Evolutionary conservation across 768 basidiomycete species (phyloP), one percentile per base, ranked within the genome.

Genomic region (Trametes cinnabarina): DNA sequence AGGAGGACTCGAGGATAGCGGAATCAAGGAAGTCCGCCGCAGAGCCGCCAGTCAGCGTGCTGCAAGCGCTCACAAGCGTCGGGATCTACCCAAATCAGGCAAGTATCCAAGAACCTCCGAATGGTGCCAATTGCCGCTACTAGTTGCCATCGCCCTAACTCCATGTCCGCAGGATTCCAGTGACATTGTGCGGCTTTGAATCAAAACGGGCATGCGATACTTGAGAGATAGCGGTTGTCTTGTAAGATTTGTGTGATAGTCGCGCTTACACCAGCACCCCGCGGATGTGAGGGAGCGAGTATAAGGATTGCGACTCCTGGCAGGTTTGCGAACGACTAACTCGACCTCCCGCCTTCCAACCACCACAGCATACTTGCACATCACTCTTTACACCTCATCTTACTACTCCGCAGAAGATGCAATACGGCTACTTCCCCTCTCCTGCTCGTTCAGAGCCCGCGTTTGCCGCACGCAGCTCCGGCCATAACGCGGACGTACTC

Each of bases 361-460:
- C 25, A 25, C 17, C 14, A 32, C 25, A 30, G 17, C 37, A 28
- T 11, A 20, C 42, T 32, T 30, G 22, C 30, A 39, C 32, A 10
- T 17, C 41, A 12, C 41, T 32, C 25, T 4, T 2, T 17, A 12
- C 41, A 23, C 14, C 17, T 17, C 47, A 35, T n/a, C 44, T 10
- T 25, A n/a, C n/a, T n/a, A n/a, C n/a, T n/a, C n/a, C n/a, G n/a
- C 12, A 39, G 3, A 12, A 32, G 9, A 55, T 55, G 54, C 6
- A 23, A 22, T 47, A 55, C 54, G 46, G 47, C 26, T 55, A 55
- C 37, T 40, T 32, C 19, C 25, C 54, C 46, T 28, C 46, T n/a
- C 54, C 54, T 25, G 46, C 54, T 22, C 54, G 54, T 37, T 48
- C 54, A 20, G 54, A 55, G 37, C 54, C 54, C 2, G 43, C 41